Conservation (phyloP, 1,284 basidiomycete species). For the Sanghuangporus weigelae region DNA sequence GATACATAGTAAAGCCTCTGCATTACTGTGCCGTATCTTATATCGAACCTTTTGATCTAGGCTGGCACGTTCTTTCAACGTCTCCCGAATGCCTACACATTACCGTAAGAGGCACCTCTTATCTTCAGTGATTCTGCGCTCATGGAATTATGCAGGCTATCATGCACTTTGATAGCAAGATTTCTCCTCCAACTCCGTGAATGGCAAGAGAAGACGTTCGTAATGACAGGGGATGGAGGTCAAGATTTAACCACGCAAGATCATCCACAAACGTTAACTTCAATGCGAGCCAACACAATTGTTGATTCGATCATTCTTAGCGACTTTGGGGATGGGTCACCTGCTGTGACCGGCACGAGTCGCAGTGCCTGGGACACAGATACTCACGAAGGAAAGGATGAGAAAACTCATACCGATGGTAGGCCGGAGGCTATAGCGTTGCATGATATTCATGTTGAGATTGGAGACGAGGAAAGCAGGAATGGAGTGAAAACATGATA, state of each 20-base stretch:
- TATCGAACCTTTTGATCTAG: background rate
- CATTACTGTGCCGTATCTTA: background rate
- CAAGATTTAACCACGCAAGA: background rate
- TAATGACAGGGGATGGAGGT: background rate
- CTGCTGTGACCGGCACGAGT: background rate
- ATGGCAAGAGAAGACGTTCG: background rate
- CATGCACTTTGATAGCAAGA: background rate
- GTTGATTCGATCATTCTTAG: background rate
- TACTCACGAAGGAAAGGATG: background rate
- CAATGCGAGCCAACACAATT: background rate
- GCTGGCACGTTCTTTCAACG: conserved; percentile 1
- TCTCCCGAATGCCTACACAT: background rate
- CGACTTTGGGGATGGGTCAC: background rate
- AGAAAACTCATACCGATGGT: background rate
- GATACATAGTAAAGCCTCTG: background rate
- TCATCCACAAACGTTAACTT: background rate
- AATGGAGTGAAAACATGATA: background rate
- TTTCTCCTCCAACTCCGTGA: conserved; percentile 2
- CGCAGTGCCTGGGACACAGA: background rate
- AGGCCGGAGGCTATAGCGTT: background rate
- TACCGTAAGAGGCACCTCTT: background rate
- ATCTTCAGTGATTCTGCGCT: background rate
- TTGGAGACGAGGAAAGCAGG: background rate
- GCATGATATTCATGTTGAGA: background rate
- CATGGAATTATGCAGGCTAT: background rate